Base-by-base conservation (phyloP, 257 asterid species). In the Primulina huaijiensis region DNA sequence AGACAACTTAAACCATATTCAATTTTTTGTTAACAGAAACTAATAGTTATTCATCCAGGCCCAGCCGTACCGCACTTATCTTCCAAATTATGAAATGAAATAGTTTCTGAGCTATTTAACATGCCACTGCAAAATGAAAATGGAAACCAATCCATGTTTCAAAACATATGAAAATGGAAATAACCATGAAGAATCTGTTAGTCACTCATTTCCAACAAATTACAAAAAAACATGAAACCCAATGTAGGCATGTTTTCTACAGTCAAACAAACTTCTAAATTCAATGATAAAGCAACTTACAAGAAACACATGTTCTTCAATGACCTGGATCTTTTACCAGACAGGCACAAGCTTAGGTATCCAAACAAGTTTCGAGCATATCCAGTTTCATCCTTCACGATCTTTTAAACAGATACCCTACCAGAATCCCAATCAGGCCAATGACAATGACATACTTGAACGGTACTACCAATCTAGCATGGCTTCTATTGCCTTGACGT, bases 361-460 rank as follows among this genome's bases (percentile, higher is more conserved):
- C 67, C 50, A 73, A 55, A 70, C 66, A 67, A 68, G 64, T 33
- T 69, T 12, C 3, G 21, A 50, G 30, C 56, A 53, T 64, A 29
- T 38, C 60, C 52, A 59, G 64, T 60, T 75, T 66, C 64, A 38
- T 46, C 6, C 12, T 33, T 86, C 79, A 87, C 64, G 86, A 76
- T 74, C 77, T 87, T 89, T 90, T 92, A 84, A 92, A 70, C 70
- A 90, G 79, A 77, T 84, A 92, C 21, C 97, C 98, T 81, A 92
- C 55, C n/a, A 92, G 72, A 68, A 90, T 76, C 77, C 97, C 92
- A 46, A 90, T 57, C 83, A 92, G 80, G 68, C 92, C 97, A 30
- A 88, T 72, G n/a, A 87, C 69, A 74, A 92, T 40, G 60, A 87
- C 95, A 31, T 90, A 92, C 74, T 82, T 79, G 74, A 87, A 69